Evolutionary conservation across 805 yeast genomes (phyloP).

Genomic region (Ogataea paraovalis): DNA sequence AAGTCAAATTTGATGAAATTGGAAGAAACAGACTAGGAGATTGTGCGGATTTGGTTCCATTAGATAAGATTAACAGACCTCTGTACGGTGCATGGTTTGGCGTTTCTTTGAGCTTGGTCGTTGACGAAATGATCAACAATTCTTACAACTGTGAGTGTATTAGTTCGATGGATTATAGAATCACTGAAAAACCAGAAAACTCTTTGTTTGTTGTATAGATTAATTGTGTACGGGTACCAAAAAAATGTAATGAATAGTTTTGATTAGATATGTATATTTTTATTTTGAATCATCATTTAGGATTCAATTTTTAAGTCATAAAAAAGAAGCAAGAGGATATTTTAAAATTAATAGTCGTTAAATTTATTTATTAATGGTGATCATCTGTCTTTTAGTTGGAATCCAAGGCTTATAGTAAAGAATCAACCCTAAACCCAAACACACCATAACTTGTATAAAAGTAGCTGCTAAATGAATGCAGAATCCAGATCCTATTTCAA

Average conservation of each 20-base stretch:
- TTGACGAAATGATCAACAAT: constrained; percentile 46
- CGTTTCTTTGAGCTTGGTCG: constrained; percentile 52
- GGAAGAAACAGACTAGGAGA: constrained; percentile 67
- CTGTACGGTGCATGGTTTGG: constrained; percentile 74
- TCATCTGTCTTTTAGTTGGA: neutral
- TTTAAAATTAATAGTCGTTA: neutral
- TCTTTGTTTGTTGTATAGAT: constrained; percentile 27
- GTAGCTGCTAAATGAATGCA: constrained; percentile 12
- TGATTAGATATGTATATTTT: too few species aligned
- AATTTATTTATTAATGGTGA: neutral
- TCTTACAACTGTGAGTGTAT: constrained; percentile 44
- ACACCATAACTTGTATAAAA: constrained; percentile 10
- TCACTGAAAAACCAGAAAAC: constrained; percentile 60
- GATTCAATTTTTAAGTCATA: neutral
- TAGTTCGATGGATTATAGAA: constrained; percentile 59
- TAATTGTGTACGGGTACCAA: neutral
- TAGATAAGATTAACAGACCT: constrained; percentile 36
- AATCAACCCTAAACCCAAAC: constrained; percentile 13
- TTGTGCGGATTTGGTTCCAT: constrained; percentile 46
- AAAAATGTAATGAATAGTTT: neutral
- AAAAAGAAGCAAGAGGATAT: neutral
- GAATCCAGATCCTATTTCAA: constrained; percentile 18
- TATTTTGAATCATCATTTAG: too few species aligned
- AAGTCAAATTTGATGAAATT: constrained; percentile 72
- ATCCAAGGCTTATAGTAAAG: constrained; percentile 16